phyloP scores from a whole-genome alignment of 2,329 filamentous ascomycete species.

The Chaetoscypha palmicola region DNA sequence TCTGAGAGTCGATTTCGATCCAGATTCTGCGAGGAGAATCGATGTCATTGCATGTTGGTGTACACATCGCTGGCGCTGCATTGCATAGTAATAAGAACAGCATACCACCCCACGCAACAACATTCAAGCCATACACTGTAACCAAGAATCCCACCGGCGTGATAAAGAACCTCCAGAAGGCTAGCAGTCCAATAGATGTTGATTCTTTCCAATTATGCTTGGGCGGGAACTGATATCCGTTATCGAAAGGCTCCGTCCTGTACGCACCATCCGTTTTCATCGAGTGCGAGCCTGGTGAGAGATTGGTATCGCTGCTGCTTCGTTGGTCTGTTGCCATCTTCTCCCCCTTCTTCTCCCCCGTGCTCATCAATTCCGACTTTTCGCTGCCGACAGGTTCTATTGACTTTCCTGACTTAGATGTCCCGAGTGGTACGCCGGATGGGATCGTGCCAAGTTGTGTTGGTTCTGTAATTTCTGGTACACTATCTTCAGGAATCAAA shows the following conservation, averaged over 20 bases:
- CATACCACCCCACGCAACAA: constrained; percentile 89
- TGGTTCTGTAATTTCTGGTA: constrained; percentile 18
- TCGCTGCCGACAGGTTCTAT: constrained; percentile 7
- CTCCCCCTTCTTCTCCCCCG: constrained; percentile 3
- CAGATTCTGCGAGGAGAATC: constrained; percentile 72
- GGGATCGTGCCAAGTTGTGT: constrained; percentile 1
- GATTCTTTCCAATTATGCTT: constrained; percentile 54
- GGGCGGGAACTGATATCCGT: constrained; percentile 59
- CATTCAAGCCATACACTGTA: constrained; percentile 71
- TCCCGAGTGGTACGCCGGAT: constrained; percentile 8
- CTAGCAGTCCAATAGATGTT: constrained; percentile 48
- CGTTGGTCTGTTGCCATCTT: constrained; percentile 9
- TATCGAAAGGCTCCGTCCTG: constrained; percentile 42
- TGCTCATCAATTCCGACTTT: constrained; percentile 4
- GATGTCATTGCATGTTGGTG: constrained; percentile 61
- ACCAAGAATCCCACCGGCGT: constrained; percentile 73
- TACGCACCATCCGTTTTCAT: constrained; percentile 14
- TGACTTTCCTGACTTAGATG: neutral
- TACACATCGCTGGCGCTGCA: constrained; percentile 66
- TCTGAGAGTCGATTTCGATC: constrained; percentile 80
- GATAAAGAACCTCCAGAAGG: constrained; percentile 65
- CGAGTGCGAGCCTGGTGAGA: constrained; percentile 12
- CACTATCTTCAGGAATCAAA: constrained; percentile 16
- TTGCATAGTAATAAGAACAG: constrained; percentile 78
- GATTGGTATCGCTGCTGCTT: constrained; percentile 21